Percentiles rank a stretch among this genome's conserved stretches.
These are phyloP conservation scores for Aquanectria penicillioides DNA, from an alignment of 2,329 filamentous ascomycete genomes.

Conservation along the genomic window DNA sequence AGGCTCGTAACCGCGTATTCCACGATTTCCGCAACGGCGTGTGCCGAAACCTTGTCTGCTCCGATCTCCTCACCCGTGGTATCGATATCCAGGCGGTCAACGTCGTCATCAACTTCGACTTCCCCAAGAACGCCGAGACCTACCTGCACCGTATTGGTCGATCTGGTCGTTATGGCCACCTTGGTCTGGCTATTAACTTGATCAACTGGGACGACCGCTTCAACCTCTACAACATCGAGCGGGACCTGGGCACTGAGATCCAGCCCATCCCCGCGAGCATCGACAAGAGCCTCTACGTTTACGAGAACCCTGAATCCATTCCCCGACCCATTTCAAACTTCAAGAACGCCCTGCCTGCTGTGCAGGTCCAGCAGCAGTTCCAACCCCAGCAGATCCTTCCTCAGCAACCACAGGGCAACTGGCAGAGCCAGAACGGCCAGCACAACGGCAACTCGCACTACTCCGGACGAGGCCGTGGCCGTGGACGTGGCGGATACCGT, in stretches of 20 bases:
- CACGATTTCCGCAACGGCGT: slow-evolving; percentile 99
- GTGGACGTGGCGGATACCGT: slow-evolving; percentile 52
- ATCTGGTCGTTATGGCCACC: slow-evolving; percentile 95
- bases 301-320: slow-evolving; percentile 95
- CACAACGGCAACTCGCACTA: slow-evolving; percentile 50
- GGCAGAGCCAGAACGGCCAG: slow-evolving; percentile 51
- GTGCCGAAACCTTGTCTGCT: slow-evolving; percentile 97
- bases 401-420: slow-evolving; percentile 50
- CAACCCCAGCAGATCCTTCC: slow-evolving; percentile 44
- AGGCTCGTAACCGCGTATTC: slow-evolving; percentile 97
- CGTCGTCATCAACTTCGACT: slow-evolving; percentile 99
- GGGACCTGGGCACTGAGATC: slow-evolving; percentile 96
- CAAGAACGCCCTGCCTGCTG: slow-evolving; percentile 40
- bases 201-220: slow-evolving; percentile 99
- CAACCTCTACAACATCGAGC: slow-evolving; percentile 98
- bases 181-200: slow-evolving; percentile 97
- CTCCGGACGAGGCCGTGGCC: slow-evolving; percentile 50
- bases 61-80: slow-evolving; percentile 95
- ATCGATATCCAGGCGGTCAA: slow-evolving; percentile 99
- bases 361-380: slow-evolving; percentile 44
- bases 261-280: slow-evolving; percentile 94
- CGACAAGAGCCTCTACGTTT: slow-evolving; percentile 98
- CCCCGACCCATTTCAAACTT: slow-evolving; percentile 78
- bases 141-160: slow-evolving; percentile 98
- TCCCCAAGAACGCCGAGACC: slow-evolving; percentile 98